phyloP scores from a whole-genome alignment of 2,329 filamentous ascomycete species.

The Botrytis hyacinthi region DNA sequence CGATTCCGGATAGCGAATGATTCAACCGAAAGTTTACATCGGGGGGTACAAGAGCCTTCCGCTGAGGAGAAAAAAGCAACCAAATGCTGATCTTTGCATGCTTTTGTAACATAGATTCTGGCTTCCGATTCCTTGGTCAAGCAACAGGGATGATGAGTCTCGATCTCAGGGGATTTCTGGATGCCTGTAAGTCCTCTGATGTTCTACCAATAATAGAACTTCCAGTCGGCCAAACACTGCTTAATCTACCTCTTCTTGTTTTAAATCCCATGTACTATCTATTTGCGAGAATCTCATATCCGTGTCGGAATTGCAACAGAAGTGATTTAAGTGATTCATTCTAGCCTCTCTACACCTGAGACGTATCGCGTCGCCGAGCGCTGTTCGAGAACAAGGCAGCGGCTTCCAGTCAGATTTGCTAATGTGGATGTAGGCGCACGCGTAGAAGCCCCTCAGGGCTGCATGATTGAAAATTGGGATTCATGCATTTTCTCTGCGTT shows the following conservation, averaged over 20 bases:
- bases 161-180: neutral
- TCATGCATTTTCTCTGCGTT: neutral
- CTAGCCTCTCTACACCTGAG: neutral
- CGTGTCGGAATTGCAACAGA: neutral
- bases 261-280: neutral
- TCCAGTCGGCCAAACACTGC: neutral
- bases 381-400: neutral
- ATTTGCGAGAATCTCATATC: neutral
- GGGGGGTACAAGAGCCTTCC: neutral
- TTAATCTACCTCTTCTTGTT: neutral
- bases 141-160: neutral
- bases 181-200: neutral
- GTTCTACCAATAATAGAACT: neutral
- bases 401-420: neutral
- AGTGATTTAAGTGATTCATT: neutral
- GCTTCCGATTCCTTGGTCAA: neutral
- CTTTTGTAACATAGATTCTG: neutral
- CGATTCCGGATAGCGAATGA: neutral
- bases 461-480: neutral
- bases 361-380: no score
- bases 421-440: neutral
- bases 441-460: neutral
- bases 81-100: neutral
- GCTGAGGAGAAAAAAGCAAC: neutral
- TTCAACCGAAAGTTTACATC: neutral